phyloP scores from a whole-genome alignment of 2,329 filamentous ascomycete species.

The Dendryphion nanum region DNA sequence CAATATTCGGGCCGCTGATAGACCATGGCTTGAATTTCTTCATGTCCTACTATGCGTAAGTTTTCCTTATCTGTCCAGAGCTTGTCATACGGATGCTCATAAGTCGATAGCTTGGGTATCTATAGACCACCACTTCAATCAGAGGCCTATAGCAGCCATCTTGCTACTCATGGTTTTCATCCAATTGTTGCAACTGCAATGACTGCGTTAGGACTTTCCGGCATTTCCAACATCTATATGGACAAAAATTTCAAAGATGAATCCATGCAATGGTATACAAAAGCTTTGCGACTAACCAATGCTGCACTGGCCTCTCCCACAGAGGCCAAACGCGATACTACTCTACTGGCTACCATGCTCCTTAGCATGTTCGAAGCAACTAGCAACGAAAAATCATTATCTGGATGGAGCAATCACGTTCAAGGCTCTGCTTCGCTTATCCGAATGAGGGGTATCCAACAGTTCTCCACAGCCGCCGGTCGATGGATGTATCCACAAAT shows the following conservation, averaged over 20 bases:
- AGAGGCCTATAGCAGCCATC: slow-evolving; percentile 17
- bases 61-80: not conserved
- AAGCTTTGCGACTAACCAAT: slow-evolving; percentile 33
- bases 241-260: slow-evolving; percentile 25
- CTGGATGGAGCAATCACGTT: slow-evolving; percentile 37
- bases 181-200: slow-evolving; percentile 31
- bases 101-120: slow-evolving; percentile 11
- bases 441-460: slow-evolving; percentile 26
- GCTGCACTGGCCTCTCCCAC: slow-evolving; percentile 23
- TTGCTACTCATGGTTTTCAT: slow-evolving; percentile 31
- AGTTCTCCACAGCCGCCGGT: slow-evolving; percentile 28
- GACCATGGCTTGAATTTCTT: slow-evolving; percentile 35
- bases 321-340: slow-evolving; percentile 30
- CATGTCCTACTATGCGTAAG: slow-evolving; percentile 23
- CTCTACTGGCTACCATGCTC: slow-evolving; percentile 28
- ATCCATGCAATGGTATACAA: slow-evolving; percentile 29
- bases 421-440: slow-evolving; percentile 33
- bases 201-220: slow-evolving; percentile 35
- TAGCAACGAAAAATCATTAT: slow-evolving; percentile 25
- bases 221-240: slow-evolving; percentile 27
- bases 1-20: slow-evolving; percentile 20
- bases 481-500: slow-evolving; percentile 33
- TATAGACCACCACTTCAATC: slow-evolving; percentile 29
- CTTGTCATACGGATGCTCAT: not conserved
- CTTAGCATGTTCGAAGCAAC: slow-evolving; percentile 36